Evolutionary conservation across 2,329 filamentous ascomycete species (phyloP).

Genomic region (Nannizziopsis barbatae): DNA sequence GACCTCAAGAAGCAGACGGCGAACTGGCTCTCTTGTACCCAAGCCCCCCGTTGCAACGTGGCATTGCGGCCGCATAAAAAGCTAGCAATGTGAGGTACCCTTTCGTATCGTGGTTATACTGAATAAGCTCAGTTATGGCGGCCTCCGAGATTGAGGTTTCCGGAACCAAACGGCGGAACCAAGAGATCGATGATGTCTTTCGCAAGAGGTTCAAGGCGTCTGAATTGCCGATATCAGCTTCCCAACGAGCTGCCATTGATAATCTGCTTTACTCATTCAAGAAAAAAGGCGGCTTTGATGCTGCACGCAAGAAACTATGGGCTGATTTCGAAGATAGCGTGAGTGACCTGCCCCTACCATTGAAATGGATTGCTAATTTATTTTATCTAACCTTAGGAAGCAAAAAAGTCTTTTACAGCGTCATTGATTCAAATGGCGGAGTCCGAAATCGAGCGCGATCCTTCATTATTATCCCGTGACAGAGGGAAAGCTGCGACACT

Average conservation of each 20-base stretch:
- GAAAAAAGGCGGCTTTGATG: slow-evolving; percentile 56
- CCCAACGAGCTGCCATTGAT: slow-evolving; percentile 50
- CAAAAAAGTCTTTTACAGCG: slow-evolving; percentile 42
- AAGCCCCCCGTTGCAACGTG: too few relatives aligned
- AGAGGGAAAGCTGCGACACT: slow-evolving; percentile 51
- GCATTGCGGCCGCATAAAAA: neutral
- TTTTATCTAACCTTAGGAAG: slow-evolving; percentile 31
- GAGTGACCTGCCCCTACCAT: slow-evolving; percentile 18
- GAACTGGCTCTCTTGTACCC: too few relatives aligned
- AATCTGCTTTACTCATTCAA: slow-evolving; percentile 52
- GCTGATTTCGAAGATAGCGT: slow-evolving; percentile 47
- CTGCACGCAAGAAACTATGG: slow-evolving; percentile 50
- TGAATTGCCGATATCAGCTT: slow-evolving; percentile 49
- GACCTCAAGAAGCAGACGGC: too few relatives aligned
- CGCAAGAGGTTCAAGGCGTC: slow-evolving; percentile 47
- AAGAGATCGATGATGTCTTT: slow-evolving; percentile 24
- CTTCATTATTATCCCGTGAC: slow-evolving; percentile 50
- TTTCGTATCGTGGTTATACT: neutral
- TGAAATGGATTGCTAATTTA: neutral
- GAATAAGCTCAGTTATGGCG: slow-evolving; percentile 22
- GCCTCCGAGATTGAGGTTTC: slow-evolving; percentile 21
- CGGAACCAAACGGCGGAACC: slow-evolving; percentile 22
- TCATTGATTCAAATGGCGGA: slow-evolving; percentile 47
- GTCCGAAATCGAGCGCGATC: slow-evolving; percentile 51
- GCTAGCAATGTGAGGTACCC: neutral